Evolutionary conservation across 306 rosid genomes (phyloP).

Genomic region (Cicer pinnatifidum): DNA sequence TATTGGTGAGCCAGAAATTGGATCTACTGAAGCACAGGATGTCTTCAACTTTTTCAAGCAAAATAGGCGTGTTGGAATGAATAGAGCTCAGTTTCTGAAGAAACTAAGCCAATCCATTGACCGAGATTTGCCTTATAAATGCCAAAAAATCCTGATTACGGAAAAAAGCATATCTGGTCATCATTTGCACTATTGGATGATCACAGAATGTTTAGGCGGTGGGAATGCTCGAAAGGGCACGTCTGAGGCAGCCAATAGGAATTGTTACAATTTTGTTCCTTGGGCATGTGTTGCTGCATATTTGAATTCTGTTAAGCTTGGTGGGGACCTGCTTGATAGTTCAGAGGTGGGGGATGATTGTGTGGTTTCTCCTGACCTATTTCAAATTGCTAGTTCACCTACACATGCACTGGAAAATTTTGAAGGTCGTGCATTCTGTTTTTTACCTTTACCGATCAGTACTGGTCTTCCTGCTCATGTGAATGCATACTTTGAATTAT

Average conservation of each 20-base stretch:
- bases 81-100: slow-evolving; percentile 74
- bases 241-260: slow-evolving; percentile 51
- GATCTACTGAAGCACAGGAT: slow-evolving; percentile 63
- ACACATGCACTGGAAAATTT: slow-evolving; percentile 55
- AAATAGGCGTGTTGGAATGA: slow-evolving; percentile 61
- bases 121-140: slow-evolving; percentile 73
- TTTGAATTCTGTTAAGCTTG: slow-evolving; percentile 70
- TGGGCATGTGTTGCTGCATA: slow-evolving; percentile 96
- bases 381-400: slow-evolving; percentile 58
- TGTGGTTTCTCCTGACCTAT: slow-evolving; percentile 51
- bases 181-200: slow-evolving; percentile 80
- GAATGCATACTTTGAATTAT: slow-evolving; percentile 94
- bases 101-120: slow-evolving; percentile 64
- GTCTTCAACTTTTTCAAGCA: slow-evolving; percentile 68
- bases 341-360: slow-evolving; percentile 48
- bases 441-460: slow-evolving; percentile 83
- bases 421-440: slow-evolving; percentile 97
- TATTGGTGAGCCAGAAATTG: slow-evolving; percentile 68
- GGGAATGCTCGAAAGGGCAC: slow-evolving; percentile 61
- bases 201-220: slow-evolving; percentile 83
- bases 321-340: slow-evolving; percentile 45
- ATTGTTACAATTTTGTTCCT: slow-evolving; percentile 72
- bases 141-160: slow-evolving; percentile 67
- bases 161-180: slow-evolving; percentile 66
- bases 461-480: slow-evolving; percentile 95